Evolutionary conservation across 495 filamentous ascomycete genomes (phyloP).

Genomic region (Lasiosphaeria ovina): DNA sequence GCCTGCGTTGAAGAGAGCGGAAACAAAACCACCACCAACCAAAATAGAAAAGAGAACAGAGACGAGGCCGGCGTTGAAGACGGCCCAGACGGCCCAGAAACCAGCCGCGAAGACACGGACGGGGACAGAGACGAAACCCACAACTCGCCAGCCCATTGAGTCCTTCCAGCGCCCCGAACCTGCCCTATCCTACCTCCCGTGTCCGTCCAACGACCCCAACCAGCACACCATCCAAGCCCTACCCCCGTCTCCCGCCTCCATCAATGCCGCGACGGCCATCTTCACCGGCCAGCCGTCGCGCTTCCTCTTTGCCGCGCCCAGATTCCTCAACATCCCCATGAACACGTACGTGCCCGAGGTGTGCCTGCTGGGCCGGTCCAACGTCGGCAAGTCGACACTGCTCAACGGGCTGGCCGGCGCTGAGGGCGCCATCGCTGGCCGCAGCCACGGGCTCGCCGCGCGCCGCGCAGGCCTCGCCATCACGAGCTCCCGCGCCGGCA

Average conservation of each 20-base stretch:
- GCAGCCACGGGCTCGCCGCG: constrained; percentile 23
- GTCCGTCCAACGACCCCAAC: constrained; percentile 35
- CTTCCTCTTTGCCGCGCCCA: constrained; percentile 67
- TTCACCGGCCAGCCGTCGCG: constrained; percentile 61
- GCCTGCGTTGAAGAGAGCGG: too few species aligned
- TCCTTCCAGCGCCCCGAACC: not conserved
- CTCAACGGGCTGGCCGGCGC: constrained; percentile 76
- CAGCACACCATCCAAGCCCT: constrained; percentile 19
- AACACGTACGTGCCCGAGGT: constrained; percentile 59
- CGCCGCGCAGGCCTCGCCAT: constrained; percentile 45
- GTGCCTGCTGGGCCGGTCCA: constrained; percentile 69
- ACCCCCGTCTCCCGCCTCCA: constrained; percentile 14
- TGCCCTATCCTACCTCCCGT: constrained; percentile 29
- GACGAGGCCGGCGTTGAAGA: too few species aligned
- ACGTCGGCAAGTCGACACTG: constrained; percentile 88
- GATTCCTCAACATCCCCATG: constrained; percentile 65
- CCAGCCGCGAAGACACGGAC: not conserved
- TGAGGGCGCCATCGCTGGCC: constrained; percentile 21
- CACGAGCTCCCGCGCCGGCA: constrained; percentile 70
- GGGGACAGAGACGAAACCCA: not conserved
- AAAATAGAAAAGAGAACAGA: too few species aligned
- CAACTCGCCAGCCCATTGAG: constrained; percentile 1
- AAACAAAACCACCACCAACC: too few species aligned
- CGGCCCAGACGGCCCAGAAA: too few species aligned
- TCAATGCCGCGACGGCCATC: constrained; percentile 49